Conservation (phyloP, 2,329 filamentous ascomycete species). For the Alternaria gansuensis region DNA sequence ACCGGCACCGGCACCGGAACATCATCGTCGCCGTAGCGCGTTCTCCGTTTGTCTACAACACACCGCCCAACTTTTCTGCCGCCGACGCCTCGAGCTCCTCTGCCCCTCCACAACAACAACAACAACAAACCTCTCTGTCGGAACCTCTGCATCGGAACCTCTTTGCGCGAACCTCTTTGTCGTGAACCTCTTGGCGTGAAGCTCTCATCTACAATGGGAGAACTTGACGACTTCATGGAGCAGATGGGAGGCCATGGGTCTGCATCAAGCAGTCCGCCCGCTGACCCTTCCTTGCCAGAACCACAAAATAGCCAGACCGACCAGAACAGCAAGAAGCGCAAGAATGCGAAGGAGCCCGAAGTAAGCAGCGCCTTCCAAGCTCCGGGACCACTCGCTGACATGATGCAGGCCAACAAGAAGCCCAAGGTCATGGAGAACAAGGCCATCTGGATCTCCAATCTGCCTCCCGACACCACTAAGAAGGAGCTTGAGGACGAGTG, state of each 20-base stretch:
- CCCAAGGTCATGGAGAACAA: conserved; percentile 70
- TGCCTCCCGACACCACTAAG: conserved; percentile 79
- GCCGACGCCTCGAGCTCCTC: conserved; percentile 19
- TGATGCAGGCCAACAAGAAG: conserved; percentile 38
- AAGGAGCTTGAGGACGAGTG: conserved; percentile 86
- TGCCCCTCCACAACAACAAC: conserved; percentile 16
- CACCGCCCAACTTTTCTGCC: conserved; percentile 39
- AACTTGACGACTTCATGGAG: conserved; percentile 28
- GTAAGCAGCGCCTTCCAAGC: conserved; percentile 25
- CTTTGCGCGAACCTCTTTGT: background rate
- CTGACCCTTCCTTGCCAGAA: conserved; percentile 12
- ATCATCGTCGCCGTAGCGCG: conserved; percentile 23
- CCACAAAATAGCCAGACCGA: conserved; percentile 2
- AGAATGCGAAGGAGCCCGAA: conserved; percentile 28
- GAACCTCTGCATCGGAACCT: background rate
- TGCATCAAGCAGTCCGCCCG: conserved; percentile 9
- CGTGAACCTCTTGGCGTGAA: background rate
- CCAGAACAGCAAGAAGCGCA: conserved; percentile 36
- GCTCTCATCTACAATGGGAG: background rate
- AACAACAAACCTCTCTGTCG: too few species aligned
- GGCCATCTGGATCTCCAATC: conserved; percentile 88
- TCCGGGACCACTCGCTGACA: conserved; percentile 39
- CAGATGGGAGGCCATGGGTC: conserved; percentile 14
- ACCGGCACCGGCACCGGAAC: conserved; percentile 18
- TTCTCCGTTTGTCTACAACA: conserved; percentile 19